Base-by-base conservation (phyloP, 148 eudicot species). In the Rhododendron griersonianum region DNA sequence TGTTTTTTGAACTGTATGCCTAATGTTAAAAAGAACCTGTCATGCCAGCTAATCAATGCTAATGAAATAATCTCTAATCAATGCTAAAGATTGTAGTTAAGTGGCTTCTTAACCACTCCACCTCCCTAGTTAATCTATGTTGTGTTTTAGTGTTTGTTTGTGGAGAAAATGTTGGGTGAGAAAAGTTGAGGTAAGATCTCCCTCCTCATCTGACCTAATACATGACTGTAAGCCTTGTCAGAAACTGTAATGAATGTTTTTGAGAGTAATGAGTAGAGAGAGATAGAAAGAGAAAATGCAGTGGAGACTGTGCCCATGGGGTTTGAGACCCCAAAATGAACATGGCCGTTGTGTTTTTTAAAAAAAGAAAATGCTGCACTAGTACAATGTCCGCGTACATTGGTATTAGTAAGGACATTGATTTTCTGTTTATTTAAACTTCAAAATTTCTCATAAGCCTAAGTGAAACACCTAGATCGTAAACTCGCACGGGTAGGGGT, bases 21-120 rank as follows among this genome's bases (percentile, higher is more conserved):
- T 21, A 23, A 63, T 63, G 69, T 63, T 63, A 63, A 63, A 19
- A 74, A 16, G 78, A 16, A 74, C 45, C 78, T 15, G 28, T 10
- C 39, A 16, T 30, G 18, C 47, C 30, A 75, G 39, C 45, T 74
- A 75, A 75, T 37, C 44, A 75, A 8, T 37, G 11, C 45, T 44
- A 45, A 10, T 78, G 33, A 23, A 44, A 78, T 45, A 78, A 44
- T 44, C 14, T 78, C 28, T 78, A 47, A 23, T n/a, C n/a, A n/a
- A n/a, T n/a, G n/a, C n/a, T n/a, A n/a, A n/a, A n/a, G n/a, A 55
- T 50, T 53, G 15, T 15, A 81, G 16, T 5, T 81, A 55, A 81
- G 45, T 55, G 83, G 45, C 16, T 55, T 81, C 67, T 81, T 55
- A 81, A 81, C 69, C 21, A 55, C 71, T 55, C n/a, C 74, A 61